Base-by-base conservation (phyloP, 495 filamentous ascomycete species). In the Podospora pseudoanserina region DNA sequence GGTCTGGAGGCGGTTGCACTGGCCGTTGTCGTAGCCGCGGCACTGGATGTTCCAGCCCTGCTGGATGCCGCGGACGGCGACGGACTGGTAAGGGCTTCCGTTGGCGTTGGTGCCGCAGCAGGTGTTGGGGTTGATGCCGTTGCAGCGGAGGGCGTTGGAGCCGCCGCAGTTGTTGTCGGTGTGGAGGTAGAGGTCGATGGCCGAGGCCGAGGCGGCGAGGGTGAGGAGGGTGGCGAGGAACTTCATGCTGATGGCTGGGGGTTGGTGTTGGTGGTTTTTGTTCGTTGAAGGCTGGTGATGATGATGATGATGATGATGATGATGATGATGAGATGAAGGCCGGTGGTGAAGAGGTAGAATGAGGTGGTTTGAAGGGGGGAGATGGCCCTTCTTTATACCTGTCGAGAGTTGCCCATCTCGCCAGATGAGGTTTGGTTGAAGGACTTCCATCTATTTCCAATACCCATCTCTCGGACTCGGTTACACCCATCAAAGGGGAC, bases 161-260 rank as follows among this genome's bases (percentile, higher is more conserved):
- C 18, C 5, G 54, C 54, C 54, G 20, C 54, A 57, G 11, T 57
- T 13, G 54, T 57, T 57, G 54, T 57, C 54, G 54, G 11, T 15
- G 54, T 57, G 54, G 20, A 57, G 54, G 54, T 57, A 57, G 20
- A 57, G 18, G 54, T 57, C 54, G 54, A 57, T 15, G 54, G 54
- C 54, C 5, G 54, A 57, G 20, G 54, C 54, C 11, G 54, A 7
- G 54, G 54, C 54, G 54, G 20, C 54, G 54, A 57, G 54, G 54
- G 18, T 57, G 5, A 23, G 16, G 54, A 57, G 54, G 54, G 20
- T 23, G 54, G 54, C 54, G 54, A 57, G 27, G 53, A 71, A 66
- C 63, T 68, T 71, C 70, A 71, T 71, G 63, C 0, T 67, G 5
- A 13, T 18, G 20, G 54, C 5, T 57, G 4, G 54, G 20, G 54